Percentiles rank a stretch among this genome's conserved stretches.
Evolutionary conservation across 257 asterid species (phyloP).

Genomic region (Jasminum sambac): DNA sequence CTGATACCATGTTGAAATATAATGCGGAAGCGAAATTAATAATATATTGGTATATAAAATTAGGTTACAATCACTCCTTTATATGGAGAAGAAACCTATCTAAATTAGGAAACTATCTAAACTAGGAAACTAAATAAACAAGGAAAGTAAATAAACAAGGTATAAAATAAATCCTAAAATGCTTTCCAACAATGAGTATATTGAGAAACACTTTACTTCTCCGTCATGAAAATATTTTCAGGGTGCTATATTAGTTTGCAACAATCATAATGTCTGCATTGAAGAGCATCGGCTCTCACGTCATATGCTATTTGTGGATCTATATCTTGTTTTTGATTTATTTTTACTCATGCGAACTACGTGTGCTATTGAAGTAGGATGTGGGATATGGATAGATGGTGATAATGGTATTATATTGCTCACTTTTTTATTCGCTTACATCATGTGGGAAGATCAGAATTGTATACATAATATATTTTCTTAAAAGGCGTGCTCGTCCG

Average conservation of each 20-base stretch:
- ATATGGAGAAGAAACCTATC: too few relatives aligned
- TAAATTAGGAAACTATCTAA: too few relatives aligned
- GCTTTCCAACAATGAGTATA: too few relatives aligned
- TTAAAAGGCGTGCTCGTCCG: neutral
- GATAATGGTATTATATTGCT: neutral
- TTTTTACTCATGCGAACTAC: neutral
- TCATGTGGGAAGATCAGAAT: neutral
- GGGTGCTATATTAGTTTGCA: neutral
- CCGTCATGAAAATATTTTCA: neutral
- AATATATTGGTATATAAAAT: too few relatives aligned
- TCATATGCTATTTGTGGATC: neutral
- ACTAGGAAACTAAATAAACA: too few relatives aligned
- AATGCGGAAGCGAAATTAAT: too few relatives aligned
- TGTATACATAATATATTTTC: neutral
- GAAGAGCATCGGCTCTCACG: neutral
- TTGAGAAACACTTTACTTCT: neutral
- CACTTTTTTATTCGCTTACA: neutral
- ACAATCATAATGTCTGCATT: neutral
- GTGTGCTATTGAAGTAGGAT: neutral
- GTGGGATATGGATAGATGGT: neutral
- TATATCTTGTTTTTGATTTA: neutral
- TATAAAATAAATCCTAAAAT: too few relatives aligned
- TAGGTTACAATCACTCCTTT: too few relatives aligned
- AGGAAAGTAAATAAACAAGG: too few relatives aligned
- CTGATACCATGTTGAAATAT: too few relatives aligned